Evolutionary conservation across 306 rosid genomes (phyloP), one percentile per base, ranked within the genome.

Genomic region (Senna siamea): DNA sequence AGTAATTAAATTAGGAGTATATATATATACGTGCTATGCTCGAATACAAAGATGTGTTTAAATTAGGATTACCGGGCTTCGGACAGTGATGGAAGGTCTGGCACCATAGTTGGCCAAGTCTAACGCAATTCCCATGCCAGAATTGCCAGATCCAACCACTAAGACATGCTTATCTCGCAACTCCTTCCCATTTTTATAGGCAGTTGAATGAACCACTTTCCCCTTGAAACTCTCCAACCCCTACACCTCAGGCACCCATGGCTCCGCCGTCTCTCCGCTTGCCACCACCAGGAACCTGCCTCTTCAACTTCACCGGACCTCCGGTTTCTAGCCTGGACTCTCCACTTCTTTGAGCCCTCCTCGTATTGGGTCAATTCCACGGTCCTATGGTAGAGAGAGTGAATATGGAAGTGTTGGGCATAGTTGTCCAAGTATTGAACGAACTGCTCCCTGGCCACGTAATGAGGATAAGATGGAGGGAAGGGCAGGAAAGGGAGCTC

Each of bases 51-150:
- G n/a, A n/a, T n/a, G n/a, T n/a, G n/a, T n/a, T n/a, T n/a, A n/a
- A n/a, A n/a, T n/a, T n/a, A n/a, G n/a, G n/a, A n/a, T n/a, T 87
- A 91, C 97, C 84, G 93, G 96, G 80, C 88, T 83, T 66, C 92
- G 84, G 46, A 74, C 81, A 10, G 89, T 17, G 1, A 92, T 74
- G 8, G 92, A 86, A 50, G 97, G 76, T 54, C 75, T 80, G 9
- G 92, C 96, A 52, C 80, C 87, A 34, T 78, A 75, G 55, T 87
- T 82, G 40, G 86, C 75, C 26, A 91, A 81, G 35, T 91, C 97
- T 6, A 85, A 52, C 0, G 93, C 83, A 18, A 91, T 91, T 64
- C 88, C 97, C 89, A 87, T 83, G 30, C 92, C 93, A n/a, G 93
- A 90, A 85, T 90, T 90, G 3, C 96, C 91, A 62, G 93, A 79